These are phyloP conservation scores for Leucosporidium scottii DNA, from an alignment of 768 basidiomycete genomes.

Conservation along the genomic window DNA sequence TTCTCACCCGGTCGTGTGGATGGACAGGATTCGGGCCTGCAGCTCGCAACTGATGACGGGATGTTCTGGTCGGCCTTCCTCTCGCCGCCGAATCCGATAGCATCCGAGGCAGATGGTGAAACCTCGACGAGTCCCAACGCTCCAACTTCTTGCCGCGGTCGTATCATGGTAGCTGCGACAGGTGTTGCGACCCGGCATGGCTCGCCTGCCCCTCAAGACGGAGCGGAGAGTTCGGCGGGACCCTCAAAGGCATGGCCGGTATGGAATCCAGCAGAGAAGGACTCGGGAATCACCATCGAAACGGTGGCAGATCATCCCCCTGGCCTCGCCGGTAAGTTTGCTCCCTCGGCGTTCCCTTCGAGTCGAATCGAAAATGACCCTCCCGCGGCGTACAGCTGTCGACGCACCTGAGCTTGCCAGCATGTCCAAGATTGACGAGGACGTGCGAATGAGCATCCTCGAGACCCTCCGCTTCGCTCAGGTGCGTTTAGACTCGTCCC, in stretches of 20 bases:
- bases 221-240: background rate
- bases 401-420: background rate
- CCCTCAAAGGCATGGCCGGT: background rate
- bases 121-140: no score
- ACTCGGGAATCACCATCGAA: background rate
- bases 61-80: background rate
- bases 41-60: background rate
- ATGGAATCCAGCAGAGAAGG: background rate
- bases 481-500: background rate
- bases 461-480: conserved; percentile 4
- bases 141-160: background rate
- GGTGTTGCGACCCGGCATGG: background rate
- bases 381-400: no score
- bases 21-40: background rate
- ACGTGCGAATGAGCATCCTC: conserved; percentile 1
- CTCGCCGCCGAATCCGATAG: background rate
- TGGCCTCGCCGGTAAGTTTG: background rate
- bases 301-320: background rate
- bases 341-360: background rate
- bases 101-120: background rate
- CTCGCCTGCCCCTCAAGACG: background rate
- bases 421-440: background rate
- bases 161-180: background rate
- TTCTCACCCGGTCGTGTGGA: no score
- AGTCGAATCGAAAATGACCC: background rate